A percentile compares a stretch with the other conserved stretches of the same genome.
phyloP scores from a whole-genome alignment of 139 green algal genomes.

The Chlamydomonas schloesseri region DNA sequence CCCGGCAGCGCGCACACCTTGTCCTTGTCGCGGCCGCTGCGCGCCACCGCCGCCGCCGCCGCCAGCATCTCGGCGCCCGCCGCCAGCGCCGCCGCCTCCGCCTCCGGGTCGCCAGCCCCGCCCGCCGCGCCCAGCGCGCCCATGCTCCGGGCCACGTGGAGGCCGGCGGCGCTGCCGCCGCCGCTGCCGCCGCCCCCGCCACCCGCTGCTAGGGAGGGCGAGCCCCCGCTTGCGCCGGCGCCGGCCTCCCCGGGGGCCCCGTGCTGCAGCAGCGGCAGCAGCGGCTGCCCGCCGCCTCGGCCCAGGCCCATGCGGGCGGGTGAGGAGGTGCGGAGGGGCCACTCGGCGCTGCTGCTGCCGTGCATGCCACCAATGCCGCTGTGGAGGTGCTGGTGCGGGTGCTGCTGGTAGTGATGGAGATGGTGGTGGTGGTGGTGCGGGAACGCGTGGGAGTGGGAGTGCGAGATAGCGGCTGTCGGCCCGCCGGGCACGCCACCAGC shows the following conservation, averaged over 20 bases:
- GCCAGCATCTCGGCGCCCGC: background rate
- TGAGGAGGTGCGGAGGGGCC: too few species aligned
- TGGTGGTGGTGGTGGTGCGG: background rate
- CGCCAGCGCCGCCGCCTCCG: background rate
- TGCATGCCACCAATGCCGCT: background rate
- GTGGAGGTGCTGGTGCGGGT: background rate
- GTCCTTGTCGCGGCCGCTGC: background rate
- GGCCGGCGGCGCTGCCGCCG: background rate
- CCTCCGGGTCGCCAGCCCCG: background rate
- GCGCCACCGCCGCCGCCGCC: background rate
- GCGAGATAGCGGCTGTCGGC: too few species aligned
- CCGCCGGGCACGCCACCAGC: background rate
- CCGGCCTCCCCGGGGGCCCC: too few species aligned
- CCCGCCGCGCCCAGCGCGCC: background rate
- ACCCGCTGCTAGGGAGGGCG: too few species aligned
- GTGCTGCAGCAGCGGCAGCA: too few species aligned
- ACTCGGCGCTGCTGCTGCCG: background rate
- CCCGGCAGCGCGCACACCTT: slow-evolving; percentile 22
- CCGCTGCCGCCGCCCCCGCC: background rate
- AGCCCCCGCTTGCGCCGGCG: background rate
- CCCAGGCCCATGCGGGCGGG: too few species aligned
- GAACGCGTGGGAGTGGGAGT: background rate
- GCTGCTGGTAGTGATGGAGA: background rate
- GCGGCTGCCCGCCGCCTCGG: too few species aligned
- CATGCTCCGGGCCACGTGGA: background rate